A percentile compares a stretch with the other conserved stretches of the same genome.
Conservation (phyloP, 257 asterid genomes). For the Eustoma russellianum region DNA sequence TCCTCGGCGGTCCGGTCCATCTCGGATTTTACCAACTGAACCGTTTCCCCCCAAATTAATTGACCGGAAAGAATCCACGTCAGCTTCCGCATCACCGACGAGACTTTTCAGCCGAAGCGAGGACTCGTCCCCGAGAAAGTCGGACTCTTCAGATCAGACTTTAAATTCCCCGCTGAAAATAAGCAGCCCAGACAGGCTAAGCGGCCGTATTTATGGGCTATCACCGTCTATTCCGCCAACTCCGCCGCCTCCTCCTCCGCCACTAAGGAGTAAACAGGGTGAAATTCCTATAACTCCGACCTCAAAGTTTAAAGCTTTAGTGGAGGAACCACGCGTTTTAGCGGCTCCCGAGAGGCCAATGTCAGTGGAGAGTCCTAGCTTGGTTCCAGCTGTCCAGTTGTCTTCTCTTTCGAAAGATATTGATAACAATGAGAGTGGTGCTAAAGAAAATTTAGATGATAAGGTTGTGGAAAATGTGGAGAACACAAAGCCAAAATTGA, state of each 20-base stretch:
- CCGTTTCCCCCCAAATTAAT: conserved; percentile 11
- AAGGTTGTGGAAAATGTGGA: conserved; percentile 25
- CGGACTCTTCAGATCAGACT: conserved; percentile 9
- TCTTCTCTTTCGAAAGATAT: conserved; percentile 25
- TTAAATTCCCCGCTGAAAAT: conserved; percentile 21
- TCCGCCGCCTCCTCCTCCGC: conserved; percentile 43
- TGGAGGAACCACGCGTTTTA: conserved; percentile 33
- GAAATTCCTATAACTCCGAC: conserved; percentile 59
- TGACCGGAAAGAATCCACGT: conserved; percentile 20
- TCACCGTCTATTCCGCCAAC: conserved; percentile 5
- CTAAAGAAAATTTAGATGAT: conserved; percentile 14
- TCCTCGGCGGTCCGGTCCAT: conserved; percentile 15
- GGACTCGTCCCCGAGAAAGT: conserved; percentile 47
- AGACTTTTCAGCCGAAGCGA: conserved; percentile 46
- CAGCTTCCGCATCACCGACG: conserved; percentile 4
- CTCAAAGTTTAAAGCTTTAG: conserved; percentile 23
- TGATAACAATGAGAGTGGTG: conserved; percentile 20
- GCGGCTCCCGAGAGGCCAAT: conserved; percentile 39
- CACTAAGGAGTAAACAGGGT: conserved; percentile 42
- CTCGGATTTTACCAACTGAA: conserved; percentile 13
- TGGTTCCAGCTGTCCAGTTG: conserved; percentile 48
- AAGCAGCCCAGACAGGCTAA: conserved; percentile 5
- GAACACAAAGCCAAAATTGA: conserved; percentile 68
- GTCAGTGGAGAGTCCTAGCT: conserved; percentile 25
- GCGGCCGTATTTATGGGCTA: conserved; percentile 4